phyloP scores from a whole-genome alignment of 2,329 filamentous ascomycete genomes.

The Botryotinia narcissicola region DNA sequence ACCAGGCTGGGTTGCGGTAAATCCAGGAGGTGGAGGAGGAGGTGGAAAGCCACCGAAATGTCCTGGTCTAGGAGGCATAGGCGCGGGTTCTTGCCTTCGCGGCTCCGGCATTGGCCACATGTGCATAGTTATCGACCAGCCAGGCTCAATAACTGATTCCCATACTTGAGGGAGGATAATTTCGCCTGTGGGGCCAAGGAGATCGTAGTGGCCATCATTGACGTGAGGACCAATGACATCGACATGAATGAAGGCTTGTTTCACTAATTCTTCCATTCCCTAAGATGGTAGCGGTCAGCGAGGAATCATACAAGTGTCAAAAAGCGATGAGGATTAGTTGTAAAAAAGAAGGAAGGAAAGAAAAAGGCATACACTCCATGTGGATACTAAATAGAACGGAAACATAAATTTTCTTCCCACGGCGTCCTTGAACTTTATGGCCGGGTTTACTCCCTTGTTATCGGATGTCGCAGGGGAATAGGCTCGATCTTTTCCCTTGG shows the following conservation, averaged over 20 bases:
- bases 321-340: constrained; percentile 19
- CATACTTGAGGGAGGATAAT: constrained; percentile 80
- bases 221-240: constrained; percentile 75
- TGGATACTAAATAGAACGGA: constrained; percentile 80
- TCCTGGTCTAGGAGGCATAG: not conserved
- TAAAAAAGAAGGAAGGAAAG: constrained; percentile 10
- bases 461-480: not conserved
- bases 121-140: constrained; percentile 68
- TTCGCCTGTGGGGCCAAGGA: constrained; percentile 74
- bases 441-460: not conserved
- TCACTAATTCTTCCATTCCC: constrained; percentile 84
- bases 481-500: not conserved
- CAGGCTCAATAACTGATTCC: constrained; percentile 77
- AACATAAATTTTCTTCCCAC: constrained; percentile 90
- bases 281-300: constrained; percentile 38
- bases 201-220: constrained; percentile 74
- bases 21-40: not conserved
- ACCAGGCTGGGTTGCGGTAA: not conserved
- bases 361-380: constrained; percentile 64
- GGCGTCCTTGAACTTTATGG: constrained; percentile 77
- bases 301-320: not conserved
- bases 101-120: constrained; percentile 56
- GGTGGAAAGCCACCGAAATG: not conserved
- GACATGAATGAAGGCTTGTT: constrained; percentile 77
- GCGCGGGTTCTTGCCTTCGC: not conserved